phyloP scores from a whole-genome alignment of 2,329 filamentous ascomycete genomes.

The Trichoderma guizhouense region DNA sequence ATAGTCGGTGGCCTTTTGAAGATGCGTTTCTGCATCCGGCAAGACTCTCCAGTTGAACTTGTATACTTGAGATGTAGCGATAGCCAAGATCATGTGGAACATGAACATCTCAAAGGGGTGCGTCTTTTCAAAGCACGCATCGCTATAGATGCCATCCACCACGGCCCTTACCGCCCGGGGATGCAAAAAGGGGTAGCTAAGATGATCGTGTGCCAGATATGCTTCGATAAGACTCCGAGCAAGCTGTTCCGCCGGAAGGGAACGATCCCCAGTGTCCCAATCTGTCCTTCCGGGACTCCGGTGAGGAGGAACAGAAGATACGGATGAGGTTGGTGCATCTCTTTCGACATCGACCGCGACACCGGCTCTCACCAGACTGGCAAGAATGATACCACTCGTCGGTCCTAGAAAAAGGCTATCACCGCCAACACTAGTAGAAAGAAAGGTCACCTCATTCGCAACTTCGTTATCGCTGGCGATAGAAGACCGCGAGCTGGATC shows the following conservation, averaged over 20 bases:
- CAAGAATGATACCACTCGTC: constrained; percentile 40
- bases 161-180: constrained; percentile 27
- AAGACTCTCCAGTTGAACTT: constrained; percentile 44
- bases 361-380: constrained; percentile 32
- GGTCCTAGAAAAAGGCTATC: constrained; percentile 42
- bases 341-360: constrained; percentile 16
- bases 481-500: constrained; percentile 10
- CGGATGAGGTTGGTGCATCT: constrained; percentile 19
- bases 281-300: constrained; percentile 18
- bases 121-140: constrained; percentile 11
- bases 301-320: constrained; percentile 5
- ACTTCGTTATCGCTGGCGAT: constrained; percentile 26
- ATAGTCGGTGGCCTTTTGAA: constrained; percentile 37
- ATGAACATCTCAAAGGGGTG: constrained; percentile 37
- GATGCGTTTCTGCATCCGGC: constrained; percentile 41
- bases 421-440: constrained; percentile 41
- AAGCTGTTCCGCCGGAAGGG: constrained; percentile 34
- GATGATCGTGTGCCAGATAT: constrained; percentile 42
- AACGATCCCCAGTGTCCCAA: neutral
- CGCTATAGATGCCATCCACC: constrained; percentile 30
- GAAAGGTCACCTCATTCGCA: constrained; percentile 40
- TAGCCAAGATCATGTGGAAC: constrained; percentile 43
- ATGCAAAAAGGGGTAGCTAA: constrained; percentile 42
- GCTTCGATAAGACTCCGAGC: constrained; percentile 38
- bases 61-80: constrained; percentile 40